Base-by-base conservation (phyloP, 1,284 basidiomycete genomes). In the Fistulinella cinereoalba region DNA sequence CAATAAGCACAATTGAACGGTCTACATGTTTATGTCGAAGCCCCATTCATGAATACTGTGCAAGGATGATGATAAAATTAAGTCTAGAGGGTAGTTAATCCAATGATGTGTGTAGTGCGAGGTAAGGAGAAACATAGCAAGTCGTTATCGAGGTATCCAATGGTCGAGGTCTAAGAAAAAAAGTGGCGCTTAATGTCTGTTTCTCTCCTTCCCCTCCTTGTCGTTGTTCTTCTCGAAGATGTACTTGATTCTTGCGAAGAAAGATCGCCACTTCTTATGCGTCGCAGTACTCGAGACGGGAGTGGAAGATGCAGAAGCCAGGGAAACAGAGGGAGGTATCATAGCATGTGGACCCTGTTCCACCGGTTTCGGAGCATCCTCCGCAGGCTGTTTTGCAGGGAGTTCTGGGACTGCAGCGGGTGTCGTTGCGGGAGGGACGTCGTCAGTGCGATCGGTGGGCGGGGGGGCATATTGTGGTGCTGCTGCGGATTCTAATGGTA, bases 221-320 rank as follows among this genome's bases (percentile, higher is more conserved):
- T 54, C 48, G n/a, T 52, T 54, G 34, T 70, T 61, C 51, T 50
- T 68, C 24, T 64, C 57, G 34, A 81, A 77, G 6, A 76, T 56
- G 23, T 66, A 56, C 56, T 74, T 80, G 37, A 73, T 56, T 46
- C 53, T 77, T 16, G 68, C 69, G 40, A 79, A 68, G 19, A 79
- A 58, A 10, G 77, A 77, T 3, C 60, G 60, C 36, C 72, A 68
- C 60, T 76, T 80, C 60, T 63, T 69, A 8, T 57, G 60, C 10
- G 54, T 54, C 22, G 45, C 32, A 1, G 62, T 60, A 15, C 56
- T 65, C 8, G 67, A 64, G 23, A 58, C 16, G 3, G 50, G 44
- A 16, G 38, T 41, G 12, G 50, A 46, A 4, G 54, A 3, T 15
- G 51, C 18, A 23, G 50, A 31, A 10, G 32, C 24, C 10, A 48